These are phyloP conservation scores for Stagonosporopsis cucurbitacearum DNA, from an alignment of 2,329 filamentous ascomycete species.

Conservation along the genomic window DNA sequence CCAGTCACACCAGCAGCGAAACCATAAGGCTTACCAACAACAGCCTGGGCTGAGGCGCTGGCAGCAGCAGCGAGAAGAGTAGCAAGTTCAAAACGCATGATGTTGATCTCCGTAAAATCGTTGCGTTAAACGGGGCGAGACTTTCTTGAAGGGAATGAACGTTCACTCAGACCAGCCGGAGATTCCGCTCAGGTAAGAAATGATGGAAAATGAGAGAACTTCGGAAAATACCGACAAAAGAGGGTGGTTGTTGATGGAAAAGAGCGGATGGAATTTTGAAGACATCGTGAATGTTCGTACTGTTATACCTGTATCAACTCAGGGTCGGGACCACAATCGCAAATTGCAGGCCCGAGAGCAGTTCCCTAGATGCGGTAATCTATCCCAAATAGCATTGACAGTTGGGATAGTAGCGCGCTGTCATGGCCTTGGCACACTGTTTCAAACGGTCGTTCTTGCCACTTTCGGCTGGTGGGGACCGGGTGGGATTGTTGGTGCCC, in stretches of 20 bases:
- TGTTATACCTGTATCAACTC: background rate
- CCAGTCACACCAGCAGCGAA: conserved; percentile 34
- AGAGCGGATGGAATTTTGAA: background rate
- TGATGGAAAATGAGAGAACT: conserved; percentile 18
- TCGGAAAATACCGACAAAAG: conserved; percentile 12
- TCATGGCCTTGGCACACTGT: conserved; percentile 5
- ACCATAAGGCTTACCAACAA: conserved; percentile 34
- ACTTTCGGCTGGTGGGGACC: background rate
- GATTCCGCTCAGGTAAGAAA: conserved; percentile 27
- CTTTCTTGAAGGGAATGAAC: conserved; percentile 18
- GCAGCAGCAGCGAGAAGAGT: conserved; percentile 25
- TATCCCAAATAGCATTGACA: conserved; percentile 1
- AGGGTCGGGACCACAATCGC: background rate
- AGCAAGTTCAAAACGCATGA: conserved; percentile 30
- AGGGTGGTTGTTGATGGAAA: conserved; percentile 5
- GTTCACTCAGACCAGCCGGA: conserved; percentile 35
- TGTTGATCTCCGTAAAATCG: background rate
- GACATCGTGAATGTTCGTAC: background rate
- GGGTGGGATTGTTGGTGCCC: background rate
- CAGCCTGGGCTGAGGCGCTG: conserved; percentile 28
- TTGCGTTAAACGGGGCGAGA: background rate
- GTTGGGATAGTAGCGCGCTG: conserved; percentile 1
- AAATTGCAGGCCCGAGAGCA: conserved; percentile 5
- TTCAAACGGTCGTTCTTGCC: background rate
- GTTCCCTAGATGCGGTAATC: background rate